Evolutionary conservation across 768 basidiomycete genomes (phyloP).

Genomic region (Phaeotremella skinneri): DNA sequence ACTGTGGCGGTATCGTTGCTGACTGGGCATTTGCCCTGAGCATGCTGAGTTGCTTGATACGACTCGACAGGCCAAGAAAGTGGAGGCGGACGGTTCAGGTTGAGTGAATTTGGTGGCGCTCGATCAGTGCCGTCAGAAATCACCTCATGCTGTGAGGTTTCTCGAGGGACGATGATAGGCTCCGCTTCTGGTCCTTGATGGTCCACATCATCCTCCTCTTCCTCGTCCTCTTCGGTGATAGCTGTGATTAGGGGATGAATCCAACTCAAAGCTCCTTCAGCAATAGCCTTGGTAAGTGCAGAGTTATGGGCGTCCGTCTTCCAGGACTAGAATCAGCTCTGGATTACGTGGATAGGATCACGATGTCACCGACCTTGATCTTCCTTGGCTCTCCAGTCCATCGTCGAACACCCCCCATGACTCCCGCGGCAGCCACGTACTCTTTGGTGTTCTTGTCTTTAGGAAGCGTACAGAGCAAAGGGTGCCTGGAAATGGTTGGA

Average conservation of each 20-base stretch:
- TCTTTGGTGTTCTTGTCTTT: conserved; percentile 27
- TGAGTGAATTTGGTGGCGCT: too few relatives aligned
- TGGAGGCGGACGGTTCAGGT: too few relatives aligned
- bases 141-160: too few relatives aligned
- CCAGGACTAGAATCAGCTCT: background rate
- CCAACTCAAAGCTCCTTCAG: conserved; percentile 32
- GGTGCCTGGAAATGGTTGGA: conserved; percentile 27
- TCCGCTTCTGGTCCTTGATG: too few relatives aligned
- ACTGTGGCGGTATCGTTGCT: too few relatives aligned
- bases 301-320: conserved; percentile 38
- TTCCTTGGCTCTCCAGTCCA: conserved; percentile 28
- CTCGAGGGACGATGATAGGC: too few relatives aligned
- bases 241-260: conserved; percentile 16
- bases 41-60: too few relatives aligned
- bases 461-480: conserved; percentile 22
- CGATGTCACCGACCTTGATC: conserved; percentile 35
- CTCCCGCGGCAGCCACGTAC: conserved; percentile 28
- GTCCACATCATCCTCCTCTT: background rate
- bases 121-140: too few relatives aligned
- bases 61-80: too few relatives aligned
- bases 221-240: background rate
- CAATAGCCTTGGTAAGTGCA: conserved; percentile 26
- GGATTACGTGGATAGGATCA: background rate
- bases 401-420: conserved; percentile 26
- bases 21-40: too few relatives aligned